Percentiles rank a stretch among this genome's conserved stretches.
These are phyloP conservation scores for Cupressus sempervirens DNA, from an alignment of 75 land plant genomes.

Conservation along the genomic window DNA sequence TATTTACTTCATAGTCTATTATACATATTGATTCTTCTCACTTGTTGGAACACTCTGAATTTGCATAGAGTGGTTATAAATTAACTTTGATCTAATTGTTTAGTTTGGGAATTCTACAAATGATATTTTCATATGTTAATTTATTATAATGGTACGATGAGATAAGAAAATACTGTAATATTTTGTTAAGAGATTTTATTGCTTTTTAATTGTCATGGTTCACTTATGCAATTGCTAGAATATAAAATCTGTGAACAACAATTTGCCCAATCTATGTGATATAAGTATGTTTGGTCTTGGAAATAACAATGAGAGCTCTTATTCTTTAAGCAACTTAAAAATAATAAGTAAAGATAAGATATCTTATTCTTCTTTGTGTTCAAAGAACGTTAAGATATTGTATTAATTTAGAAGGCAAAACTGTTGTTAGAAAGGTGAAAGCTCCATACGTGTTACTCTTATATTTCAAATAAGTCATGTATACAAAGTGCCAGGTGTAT, in stretches of 20 bases:
- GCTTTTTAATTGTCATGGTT: too few species aligned
- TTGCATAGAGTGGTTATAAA: not conserved
- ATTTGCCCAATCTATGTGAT: not conserved
- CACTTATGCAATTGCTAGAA: not conserved
- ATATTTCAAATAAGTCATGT: not conserved
- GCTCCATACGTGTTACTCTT: not conserved
- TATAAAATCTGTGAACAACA: not conserved
- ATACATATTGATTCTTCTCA: not conserved
- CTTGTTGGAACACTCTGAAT: not conserved
- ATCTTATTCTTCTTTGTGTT: too few species aligned
- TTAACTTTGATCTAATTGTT: not conserved
- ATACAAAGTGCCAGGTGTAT: not conserved
- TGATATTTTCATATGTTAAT: not conserved
- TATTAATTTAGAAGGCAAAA: not conserved
- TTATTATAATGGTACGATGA: not conserved
- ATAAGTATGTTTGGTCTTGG: not conserved
- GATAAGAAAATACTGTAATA: not conserved
- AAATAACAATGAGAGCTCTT: not conserved
- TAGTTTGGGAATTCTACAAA: not conserved
- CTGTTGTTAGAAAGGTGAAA: not conserved
- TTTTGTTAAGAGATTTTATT: too few species aligned
- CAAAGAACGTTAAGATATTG: too few species aligned
- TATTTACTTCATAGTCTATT: not conserved
- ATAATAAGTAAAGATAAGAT: too few species aligned
- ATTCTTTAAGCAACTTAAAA: not conserved